Percentiles rank a stretch among this genome's conserved stretches.
Conservation (phyloP, 495 filamentous ascomycete species). For the Podospora pseudopauciseta region DNA sequence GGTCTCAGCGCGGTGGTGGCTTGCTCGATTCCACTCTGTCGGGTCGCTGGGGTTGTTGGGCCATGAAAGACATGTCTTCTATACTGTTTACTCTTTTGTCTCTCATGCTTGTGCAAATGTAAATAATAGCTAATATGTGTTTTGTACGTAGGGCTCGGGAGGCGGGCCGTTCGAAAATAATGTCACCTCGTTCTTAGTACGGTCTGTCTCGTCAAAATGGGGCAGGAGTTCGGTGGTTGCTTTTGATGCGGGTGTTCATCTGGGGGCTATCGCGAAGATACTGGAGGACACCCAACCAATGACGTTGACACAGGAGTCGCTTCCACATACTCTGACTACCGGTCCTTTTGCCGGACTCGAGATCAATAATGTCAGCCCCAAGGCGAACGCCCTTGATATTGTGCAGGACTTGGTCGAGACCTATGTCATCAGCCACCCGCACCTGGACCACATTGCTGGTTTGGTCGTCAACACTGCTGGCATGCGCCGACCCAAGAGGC, state of each 20-base stretch:
- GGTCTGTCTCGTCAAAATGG: slow-evolving; percentile 76
- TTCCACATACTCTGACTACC: slow-evolving; percentile 38
- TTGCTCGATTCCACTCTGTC: no score
- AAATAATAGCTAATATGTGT: slow-evolving; percentile 22
- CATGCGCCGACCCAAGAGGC: slow-evolving; percentile 70
- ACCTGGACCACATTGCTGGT: slow-evolving; percentile 88
- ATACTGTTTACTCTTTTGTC: neutral
- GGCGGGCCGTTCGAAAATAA: slow-evolving; percentile 88
- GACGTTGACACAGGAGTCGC: slow-evolving; percentile 37
- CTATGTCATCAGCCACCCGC: slow-evolving; percentile 88
- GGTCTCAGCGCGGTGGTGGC: no score
- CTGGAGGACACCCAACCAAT: slow-evolving; percentile 49
- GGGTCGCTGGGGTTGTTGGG: no score
- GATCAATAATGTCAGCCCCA: slow-evolving; percentile 56
- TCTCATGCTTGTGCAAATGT: neutral
- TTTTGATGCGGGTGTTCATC: slow-evolving; percentile 88
- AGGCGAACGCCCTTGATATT: slow-evolving; percentile 76
- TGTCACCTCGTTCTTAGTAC: slow-evolving; percentile 83
- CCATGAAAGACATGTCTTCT: no score
- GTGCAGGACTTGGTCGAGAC: slow-evolving; percentile 75
- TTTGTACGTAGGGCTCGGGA: slow-evolving; percentile 68
- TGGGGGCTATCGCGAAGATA: slow-evolving; percentile 74
- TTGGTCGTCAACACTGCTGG: slow-evolving; percentile 90
- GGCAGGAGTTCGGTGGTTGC: slow-evolving; percentile 73
- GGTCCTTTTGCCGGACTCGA: slow-evolving; percentile 73